These are phyloP conservation scores for Penicillium cinerascens DNA, from an alignment of 495 filamentous ascomycete species.

Conservation along the genomic window DNA sequence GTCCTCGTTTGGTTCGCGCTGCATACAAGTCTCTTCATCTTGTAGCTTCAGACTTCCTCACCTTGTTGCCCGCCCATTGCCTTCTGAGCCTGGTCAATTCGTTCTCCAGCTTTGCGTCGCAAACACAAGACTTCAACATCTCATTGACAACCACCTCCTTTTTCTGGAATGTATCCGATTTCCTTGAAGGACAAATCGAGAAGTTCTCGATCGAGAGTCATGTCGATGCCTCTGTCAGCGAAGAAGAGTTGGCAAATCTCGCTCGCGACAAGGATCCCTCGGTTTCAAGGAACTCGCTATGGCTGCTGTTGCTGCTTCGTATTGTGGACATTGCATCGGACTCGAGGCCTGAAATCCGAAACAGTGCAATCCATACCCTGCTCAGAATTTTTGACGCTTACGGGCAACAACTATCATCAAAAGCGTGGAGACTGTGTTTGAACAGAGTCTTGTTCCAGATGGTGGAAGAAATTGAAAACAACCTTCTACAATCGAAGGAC, in stretches of 20 bases:
- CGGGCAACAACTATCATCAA: slow-evolving; percentile 71
- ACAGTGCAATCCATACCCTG: slow-evolving; percentile 86
- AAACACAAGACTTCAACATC: slow-evolving; percentile 91
- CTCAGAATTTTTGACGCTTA: slow-evolving; percentile 90
- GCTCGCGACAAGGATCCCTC: slow-evolving; percentile 35
- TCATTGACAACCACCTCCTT: slow-evolving; percentile 91
- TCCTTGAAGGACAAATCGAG: slow-evolving; percentile 54
- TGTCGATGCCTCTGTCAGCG: slow-evolving; percentile 37
- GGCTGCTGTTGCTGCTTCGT: slow-evolving; percentile 79
- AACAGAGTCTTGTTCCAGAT: slow-evolving; percentile 75
- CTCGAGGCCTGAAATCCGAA: slow-evolving; percentile 77
- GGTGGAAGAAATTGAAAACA: slow-evolving; percentile 48
- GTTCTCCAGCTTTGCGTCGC: slow-evolving; percentile 79
- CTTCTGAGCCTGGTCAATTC: slow-evolving; percentile 83
- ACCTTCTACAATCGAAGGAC: slow-evolving; percentile 15
- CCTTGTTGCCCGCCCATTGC: slow-evolving; percentile 71
- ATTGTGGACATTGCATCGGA: slow-evolving; percentile 75
- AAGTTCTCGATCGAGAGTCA: slow-evolving; percentile 43
- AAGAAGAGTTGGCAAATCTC: slow-evolving; percentile 34
- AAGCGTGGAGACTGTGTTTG: slow-evolving; percentile 81
- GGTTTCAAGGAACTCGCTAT: slow-evolving; percentile 58
- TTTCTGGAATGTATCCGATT: slow-evolving; percentile 93
- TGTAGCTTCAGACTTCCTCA: slow-evolving; percentile 89
- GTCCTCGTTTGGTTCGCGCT: slow-evolving; percentile 71
- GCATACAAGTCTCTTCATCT: slow-evolving; percentile 87